These are phyloP conservation scores for Aristolochia californica DNA, from an alignment of 164 flowering plant genomes.

Conservation along the genomic window DNA sequence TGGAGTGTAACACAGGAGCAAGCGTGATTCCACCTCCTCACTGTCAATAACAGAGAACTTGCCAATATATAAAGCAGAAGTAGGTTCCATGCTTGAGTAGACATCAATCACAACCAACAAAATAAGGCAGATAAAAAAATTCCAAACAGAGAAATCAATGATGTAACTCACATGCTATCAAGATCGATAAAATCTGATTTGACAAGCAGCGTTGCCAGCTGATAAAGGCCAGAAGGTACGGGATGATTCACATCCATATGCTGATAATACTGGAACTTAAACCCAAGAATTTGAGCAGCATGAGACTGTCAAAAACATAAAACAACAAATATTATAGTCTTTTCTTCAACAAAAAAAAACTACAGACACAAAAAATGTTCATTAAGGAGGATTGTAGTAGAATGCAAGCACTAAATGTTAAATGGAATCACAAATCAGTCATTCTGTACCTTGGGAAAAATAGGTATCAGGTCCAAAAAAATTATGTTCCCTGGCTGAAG, in stretches of 20 bases:
- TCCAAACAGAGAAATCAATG: too few species aligned
- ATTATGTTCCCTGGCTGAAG: conserved; percentile 63
- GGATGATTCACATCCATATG: conserved; percentile 62
- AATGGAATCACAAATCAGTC: background rate
- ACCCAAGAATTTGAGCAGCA: conserved; percentile 96
- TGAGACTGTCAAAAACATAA: conserved; percentile 61
- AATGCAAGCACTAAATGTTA: background rate
- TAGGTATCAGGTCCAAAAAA: conserved; percentile 81
- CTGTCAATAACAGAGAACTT: too few species aligned
- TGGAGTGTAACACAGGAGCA: too few species aligned
- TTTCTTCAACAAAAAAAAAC: background rate
- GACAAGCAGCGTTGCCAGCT: conserved; percentile 77
- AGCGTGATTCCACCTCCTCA: too few species aligned
- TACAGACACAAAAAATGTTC: background rate
- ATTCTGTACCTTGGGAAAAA: conserved; percentile 79
- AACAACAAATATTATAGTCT: background rate
- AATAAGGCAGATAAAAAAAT: too few species aligned
- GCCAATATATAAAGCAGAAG: too few species aligned
- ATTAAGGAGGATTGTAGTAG: background rate
- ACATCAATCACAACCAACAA: too few species aligned
- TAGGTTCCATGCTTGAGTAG: too few species aligned
- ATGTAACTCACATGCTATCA: conserved; percentile 81
- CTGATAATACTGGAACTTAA: conserved; percentile 95
- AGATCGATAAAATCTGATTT: conserved; percentile 82
- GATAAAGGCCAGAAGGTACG: conserved; percentile 76